These are phyloP conservation scores for Rhizomucor miehei DNA, from an alignment of 371 early-diverging fungal genomes.

Conservation along the genomic window DNA sequence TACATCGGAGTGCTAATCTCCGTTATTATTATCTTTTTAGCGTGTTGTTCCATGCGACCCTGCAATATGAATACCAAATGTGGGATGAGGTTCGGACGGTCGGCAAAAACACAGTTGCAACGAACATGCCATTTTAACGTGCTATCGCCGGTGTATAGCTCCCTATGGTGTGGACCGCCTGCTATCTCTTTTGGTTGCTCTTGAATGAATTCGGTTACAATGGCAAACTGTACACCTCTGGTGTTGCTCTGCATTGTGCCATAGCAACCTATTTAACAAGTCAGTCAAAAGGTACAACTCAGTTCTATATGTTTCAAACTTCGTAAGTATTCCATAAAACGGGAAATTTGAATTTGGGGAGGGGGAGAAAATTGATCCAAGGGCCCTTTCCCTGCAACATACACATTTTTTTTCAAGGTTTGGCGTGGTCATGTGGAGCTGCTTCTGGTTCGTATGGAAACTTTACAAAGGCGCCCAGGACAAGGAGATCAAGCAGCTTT, in stretches of 20 bases:
- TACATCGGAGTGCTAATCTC: no score
- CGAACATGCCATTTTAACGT: not conserved
- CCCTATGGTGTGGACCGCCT: conserved; percentile 46
- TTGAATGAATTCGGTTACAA: conserved; percentile 28
- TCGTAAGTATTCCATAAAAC: conserved; percentile 21
- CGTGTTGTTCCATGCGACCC: conserved; percentile 39
- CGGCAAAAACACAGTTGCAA: not conserved
- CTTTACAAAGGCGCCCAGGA: conserved; percentile 23
- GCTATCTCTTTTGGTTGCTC: conserved; percentile 35
- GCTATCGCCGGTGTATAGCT: conserved; percentile 14
- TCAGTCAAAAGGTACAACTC: conserved; percentile 31
- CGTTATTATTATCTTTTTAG: conserved; percentile 8
- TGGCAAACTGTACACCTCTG: conserved; percentile 8
- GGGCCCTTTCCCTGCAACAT: not conserved
- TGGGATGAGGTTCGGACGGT: conserved; percentile 35
- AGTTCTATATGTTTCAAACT: conserved; percentile 43
- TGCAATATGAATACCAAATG: conserved; percentile 43
- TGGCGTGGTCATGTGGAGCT: conserved; percentile 45
- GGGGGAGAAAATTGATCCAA: not conserved
- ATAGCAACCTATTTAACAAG: conserved; percentile 40
- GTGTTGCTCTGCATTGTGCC: conserved; percentile 28
- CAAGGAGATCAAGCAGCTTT: conserved; percentile 18
- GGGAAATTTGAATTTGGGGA: conserved; percentile 3
- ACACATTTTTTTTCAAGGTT: conserved; percentile 31
- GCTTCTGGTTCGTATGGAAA: conserved; percentile 36